Percentiles rank a stretch among this genome's conserved stretches.
Evolutionary conservation across 2,329 filamentous ascomycete genomes (phyloP).

Genomic region (Hirsutella minnesotensis): DNA sequence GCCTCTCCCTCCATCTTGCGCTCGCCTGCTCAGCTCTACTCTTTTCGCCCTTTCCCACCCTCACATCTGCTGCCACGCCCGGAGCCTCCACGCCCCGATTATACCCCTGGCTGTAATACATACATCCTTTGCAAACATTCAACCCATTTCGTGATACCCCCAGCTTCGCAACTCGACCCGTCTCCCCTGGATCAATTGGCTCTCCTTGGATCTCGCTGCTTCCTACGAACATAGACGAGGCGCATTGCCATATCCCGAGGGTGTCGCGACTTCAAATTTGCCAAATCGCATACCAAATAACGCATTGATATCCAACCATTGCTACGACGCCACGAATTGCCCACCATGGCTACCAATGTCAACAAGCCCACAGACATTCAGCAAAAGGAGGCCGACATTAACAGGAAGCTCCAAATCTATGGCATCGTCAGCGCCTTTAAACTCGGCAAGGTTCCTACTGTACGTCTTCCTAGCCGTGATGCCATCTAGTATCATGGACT

Average conservation of each 20-base stretch:
- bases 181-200: too few relatives aligned
- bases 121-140: background rate
- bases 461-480: slow-evolving; percentile 29
- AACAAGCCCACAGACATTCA: slow-evolving; percentile 64
- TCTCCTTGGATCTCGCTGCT: too few relatives aligned
- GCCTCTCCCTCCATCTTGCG: background rate
- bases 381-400: slow-evolving; percentile 76
- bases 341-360: slow-evolving; percentile 35
- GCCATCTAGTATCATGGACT: background rate
- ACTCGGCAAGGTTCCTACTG: slow-evolving; percentile 80
- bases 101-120: background rate
- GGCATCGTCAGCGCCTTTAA: slow-evolving; percentile 81
- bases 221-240: too few relatives aligned
- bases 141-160: slow-evolving; percentile 3
- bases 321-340: slow-evolving; percentile 5
- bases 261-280: background rate
- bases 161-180: background rate
- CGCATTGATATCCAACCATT: background rate
- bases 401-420: slow-evolving; percentile 88
- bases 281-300: background rate
- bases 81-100: background rate
- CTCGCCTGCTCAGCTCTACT: background rate
- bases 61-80: background rate
- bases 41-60: background rate
- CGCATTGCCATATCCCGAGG: background rate